Evolutionary conservation across 148 eudicot genomes (phyloP), one percentile per base, ranked within the genome.

Genomic region (Simmondsia chinensis): DNA sequence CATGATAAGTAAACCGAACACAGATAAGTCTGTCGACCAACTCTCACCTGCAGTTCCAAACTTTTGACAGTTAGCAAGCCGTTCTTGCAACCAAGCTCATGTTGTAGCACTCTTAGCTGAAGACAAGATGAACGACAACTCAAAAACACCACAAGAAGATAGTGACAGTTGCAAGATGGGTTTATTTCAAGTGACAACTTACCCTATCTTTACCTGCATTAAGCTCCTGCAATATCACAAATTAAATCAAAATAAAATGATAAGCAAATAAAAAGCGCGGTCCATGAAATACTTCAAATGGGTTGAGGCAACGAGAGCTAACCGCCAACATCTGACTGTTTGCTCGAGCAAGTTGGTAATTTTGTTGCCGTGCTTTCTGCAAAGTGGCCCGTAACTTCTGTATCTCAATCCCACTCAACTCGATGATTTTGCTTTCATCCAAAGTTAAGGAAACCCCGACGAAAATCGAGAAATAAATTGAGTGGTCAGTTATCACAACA

Each of bases 281-380:
- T n/a, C n/a, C n/a, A n/a, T n/a, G n/a, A n/a, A n/a, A n/a, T n/a
- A n/a, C n/a, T n/a, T n/a, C n/a, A n/a, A n/a, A n/a, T n/a, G n/a
- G n/a, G n/a, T n/a, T n/a, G n/a, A n/a, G n/a, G n/a, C n/a, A n/a
- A n/a, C n/a, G n/a, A n/a, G n/a, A n/a, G n/a, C n/a, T n/a, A 17
- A 82, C 91, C 58, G 82, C 85, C 49, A 60, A 46, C 72, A 77
- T 77, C 33, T 63, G 91, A 31, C 72, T 57, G 27, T 82, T 74
- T 31, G 69, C 51, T 59, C 77, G 91, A 59, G 85, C 85, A 60
- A 82, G 79, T 27, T 56, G 66, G 78, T 66, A 76, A 52, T 82
- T 82, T 48, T 82, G 85, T 68, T 69, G 42, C 68, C 61, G 82
- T 44, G 59, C 43, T 44, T 49, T 79, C 70, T 61, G 70, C 52